These are phyloP conservation scores for Pestalotiopsis fici DNA, from an alignment of 2,329 filamentous ascomycete species.

Conservation along the genomic window DNA sequence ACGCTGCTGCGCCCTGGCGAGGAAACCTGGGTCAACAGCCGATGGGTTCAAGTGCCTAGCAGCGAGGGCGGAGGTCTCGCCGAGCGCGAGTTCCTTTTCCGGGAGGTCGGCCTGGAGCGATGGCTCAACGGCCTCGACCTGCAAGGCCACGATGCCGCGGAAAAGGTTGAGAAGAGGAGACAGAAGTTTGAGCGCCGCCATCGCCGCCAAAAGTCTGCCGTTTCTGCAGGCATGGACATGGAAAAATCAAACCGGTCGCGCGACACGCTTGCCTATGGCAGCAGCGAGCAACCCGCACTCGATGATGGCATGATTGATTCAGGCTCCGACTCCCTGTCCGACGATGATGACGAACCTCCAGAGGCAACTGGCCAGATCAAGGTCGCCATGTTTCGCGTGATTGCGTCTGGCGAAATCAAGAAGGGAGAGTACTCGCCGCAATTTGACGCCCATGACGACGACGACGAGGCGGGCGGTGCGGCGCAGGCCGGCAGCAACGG, in stretches of 20 bases:
- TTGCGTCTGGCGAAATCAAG: slow-evolving; percentile 96
- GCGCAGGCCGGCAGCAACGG: slow-evolving; percentile 56
- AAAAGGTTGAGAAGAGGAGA: slow-evolving; percentile 85
- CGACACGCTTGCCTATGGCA: slow-evolving; percentile 77
- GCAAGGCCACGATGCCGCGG: slow-evolving; percentile 88
- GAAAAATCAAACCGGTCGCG: slow-evolving; percentile 37
- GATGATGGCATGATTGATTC: slow-evolving; percentile 70
- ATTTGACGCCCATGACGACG: slow-evolving; percentile 95
- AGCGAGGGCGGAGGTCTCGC: slow-evolving; percentile 91
- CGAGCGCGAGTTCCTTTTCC: slow-evolving; percentile 95
- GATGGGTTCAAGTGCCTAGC: slow-evolving; percentile 94
- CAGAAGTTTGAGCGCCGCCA: slow-evolving; percentile 75
- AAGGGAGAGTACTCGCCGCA: slow-evolving; percentile 97
- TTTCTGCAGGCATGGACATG: slow-evolving; percentile 35
- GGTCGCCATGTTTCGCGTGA: slow-evolving; percentile 91
- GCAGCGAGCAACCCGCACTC: slow-evolving; percentile 72
- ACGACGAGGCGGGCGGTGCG: slow-evolving; percentile 60
- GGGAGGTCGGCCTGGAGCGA: slow-evolving; percentile 91
- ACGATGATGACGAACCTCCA: slow-evolving; percentile 80
- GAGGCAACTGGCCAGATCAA: slow-evolving; percentile 98
- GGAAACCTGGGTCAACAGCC: slow-evolving; percentile 98
- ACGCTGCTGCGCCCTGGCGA: slow-evolving; percentile 89
- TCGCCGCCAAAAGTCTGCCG: slow-evolving; percentile 58
- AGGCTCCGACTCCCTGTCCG: slow-evolving; percentile 70
- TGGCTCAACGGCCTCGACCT: slow-evolving; percentile 97